Evolutionary conservation across 306 rosid genomes (phyloP), one percentile per base, ranked within the genome.

Genomic region (Gillenia trifoliata): DNA sequence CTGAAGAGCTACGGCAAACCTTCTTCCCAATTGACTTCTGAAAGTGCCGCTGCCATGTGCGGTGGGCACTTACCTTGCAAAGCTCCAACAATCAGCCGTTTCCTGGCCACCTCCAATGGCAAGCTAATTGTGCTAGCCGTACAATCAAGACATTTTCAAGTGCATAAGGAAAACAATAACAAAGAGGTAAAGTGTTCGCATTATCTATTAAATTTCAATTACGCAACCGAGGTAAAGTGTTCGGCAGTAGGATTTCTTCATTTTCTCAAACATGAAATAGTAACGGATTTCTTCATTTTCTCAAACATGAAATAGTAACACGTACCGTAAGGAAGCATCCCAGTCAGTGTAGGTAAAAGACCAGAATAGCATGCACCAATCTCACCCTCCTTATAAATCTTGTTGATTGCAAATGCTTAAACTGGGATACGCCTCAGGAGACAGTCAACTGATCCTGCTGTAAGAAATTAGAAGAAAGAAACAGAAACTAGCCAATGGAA

Each of bases 271-370:
- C n/a, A n/a, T n/a, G n/a, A n/a, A 38, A 80, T 93, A 89, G 89
- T 91, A 91, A n/a, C n/a, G n/a, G 92, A 78, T 70, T 75, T 87
- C 89, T 93, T 93, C 80, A 93, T 78, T 34, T 88, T 91, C 57
- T 93, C 98, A 10, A 91, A 93, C 98, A 93, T 91, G 84, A 91
- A 93, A 84, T 93, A 93, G 80, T 85, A 91, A 55, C 98, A 90
- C 20, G 98, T 91, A 82, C 98, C 91, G 88, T 93, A 91, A 11
- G 98, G 97, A 59, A 93, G 97, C 98, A 93, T 93, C 80, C 98
- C 98, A 57, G 88, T 75, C 64, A 93, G 75, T 17, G 98, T 93
- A 61, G 98, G 98, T 74, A 91, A 81, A 70, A 93, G 68, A 73
- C 98, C 98, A 25, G 98, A 83, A 88, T 93, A 93, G 74, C 92